Base-by-base conservation (phyloP, 768 basidiomycete genomes). In the Russula abietina region DNA sequence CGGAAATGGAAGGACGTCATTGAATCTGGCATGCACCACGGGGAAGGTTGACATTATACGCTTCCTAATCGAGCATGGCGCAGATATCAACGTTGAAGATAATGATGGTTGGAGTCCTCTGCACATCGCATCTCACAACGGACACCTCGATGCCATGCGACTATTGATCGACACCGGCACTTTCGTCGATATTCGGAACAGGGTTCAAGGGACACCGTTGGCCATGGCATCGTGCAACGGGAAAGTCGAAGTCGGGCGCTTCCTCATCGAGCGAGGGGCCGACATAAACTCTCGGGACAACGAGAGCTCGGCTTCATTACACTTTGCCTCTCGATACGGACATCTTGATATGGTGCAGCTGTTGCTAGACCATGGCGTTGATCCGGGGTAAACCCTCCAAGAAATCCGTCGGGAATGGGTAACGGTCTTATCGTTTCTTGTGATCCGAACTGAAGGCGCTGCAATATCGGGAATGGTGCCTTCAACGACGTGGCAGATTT, bases 351-450 rank as follows among this genome's bases (percentile, higher is more conserved):
- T 39, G 38, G 16, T 6, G 7, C 38, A 7, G 16, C 16, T 17
- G 16, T 17, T 39, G 38, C 6, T 39, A 17, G 38, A 39, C 16
- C 16, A 39, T 17, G 38, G 38, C 38, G 16, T 17, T 16, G 38
- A 17, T 17, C 38, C 24, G 55, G 60, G 22, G 60, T 28, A 41
- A 38, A 61, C 17, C 48, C 55, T 12, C 60, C 55, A 10, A 61
- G 39, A 38, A 56, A 61, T 19, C 16, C 32, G 10, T 26, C 7
- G 41, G 55, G 55, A 52, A 62, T 30, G 30, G 69, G 8, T 3
- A 39, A 28, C 79, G 73, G 57, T 81, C 62, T 24, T 72, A 69
- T 16, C 79, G 70, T 0, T 79, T 59, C 7, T 69, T 45, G 36
- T 64, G 28, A 80, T 72, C 57, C 75, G 62, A 12, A 54, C 3